Evolutionary conservation across 805 yeast species (phyloP).

Genomic region (Candida maesae): DNA sequence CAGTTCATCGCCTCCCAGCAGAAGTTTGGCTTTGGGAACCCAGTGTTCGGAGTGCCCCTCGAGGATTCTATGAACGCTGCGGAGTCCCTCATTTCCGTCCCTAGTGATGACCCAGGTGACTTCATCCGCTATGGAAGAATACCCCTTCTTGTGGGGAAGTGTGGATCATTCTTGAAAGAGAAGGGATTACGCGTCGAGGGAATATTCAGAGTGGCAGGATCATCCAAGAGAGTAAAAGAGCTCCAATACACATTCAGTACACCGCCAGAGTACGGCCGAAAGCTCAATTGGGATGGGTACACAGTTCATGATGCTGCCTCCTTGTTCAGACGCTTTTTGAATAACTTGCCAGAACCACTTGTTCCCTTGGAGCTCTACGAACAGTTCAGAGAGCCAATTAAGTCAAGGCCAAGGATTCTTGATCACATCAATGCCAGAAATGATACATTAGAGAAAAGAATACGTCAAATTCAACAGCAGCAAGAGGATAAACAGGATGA

Average conservation of each 20-base stretch:
- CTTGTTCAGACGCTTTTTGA: constrained; percentile 77
- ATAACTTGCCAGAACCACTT: constrained; percentile 87
- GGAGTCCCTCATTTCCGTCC: constrained; percentile 66
- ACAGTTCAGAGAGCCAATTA: constrained; percentile 71
- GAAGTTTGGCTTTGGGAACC: constrained; percentile 36
- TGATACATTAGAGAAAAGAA: constrained; percentile 35
- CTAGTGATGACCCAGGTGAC: constrained; percentile 52
- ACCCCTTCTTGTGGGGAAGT: constrained; percentile 93
- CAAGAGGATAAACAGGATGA: constrained; percentile 10
- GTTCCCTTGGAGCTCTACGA: constrained; percentile 78
- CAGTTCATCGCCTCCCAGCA: constrained; percentile 32
- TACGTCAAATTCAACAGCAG: constrained; percentile 27
- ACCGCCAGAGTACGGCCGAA: constrained; percentile 88
- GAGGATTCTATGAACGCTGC: constrained; percentile 70
- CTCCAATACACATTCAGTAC: constrained; percentile 78
- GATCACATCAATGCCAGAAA: constrained; percentile 63
- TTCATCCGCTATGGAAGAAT: constrained; percentile 80
- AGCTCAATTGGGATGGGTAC: constrained; percentile 83
- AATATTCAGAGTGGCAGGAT: constrained; percentile 89
- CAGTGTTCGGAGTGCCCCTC: constrained; percentile 78
- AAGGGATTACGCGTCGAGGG: constrained; percentile 83
- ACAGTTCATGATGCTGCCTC: constrained; percentile 97
- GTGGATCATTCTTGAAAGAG: constrained; percentile 81
- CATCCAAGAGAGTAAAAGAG: constrained; percentile 81
- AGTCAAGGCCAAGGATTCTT: constrained; percentile 57